Conservation (phyloP, 495 filamentous ascomycete genomes). For the Monascus purpureus region DNA sequence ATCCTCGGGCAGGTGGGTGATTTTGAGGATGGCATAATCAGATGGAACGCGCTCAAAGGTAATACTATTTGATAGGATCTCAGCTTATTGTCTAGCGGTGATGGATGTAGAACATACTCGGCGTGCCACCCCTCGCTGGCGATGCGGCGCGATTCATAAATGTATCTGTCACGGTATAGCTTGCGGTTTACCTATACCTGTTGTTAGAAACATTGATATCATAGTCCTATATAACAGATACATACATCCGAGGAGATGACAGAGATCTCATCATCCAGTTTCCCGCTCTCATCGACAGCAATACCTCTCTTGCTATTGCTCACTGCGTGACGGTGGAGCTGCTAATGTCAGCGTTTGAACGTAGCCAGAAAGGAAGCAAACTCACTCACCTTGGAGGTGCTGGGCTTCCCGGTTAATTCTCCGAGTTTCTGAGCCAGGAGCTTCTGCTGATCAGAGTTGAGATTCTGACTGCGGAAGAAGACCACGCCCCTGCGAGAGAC, state of each 20-base stretch:
- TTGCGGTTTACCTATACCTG: too few relatives aligned
- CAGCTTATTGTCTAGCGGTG: constrained; percentile 13
- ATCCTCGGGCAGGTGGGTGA: constrained; percentile 52
- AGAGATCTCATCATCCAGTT: too few relatives aligned
- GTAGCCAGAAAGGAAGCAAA: constrained; percentile 11
- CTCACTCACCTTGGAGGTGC: constrained; percentile 37
- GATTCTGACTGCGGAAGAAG: constrained; percentile 52
- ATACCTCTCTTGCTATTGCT: too few relatives aligned
- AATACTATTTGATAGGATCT: constrained; percentile 41
- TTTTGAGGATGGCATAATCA: constrained; percentile 48
- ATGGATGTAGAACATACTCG: constrained; percentile 29
- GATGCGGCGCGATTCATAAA: too few relatives aligned
- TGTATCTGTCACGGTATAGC: too few relatives aligned
- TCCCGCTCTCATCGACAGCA: too few relatives aligned
- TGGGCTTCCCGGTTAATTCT: constrained; percentile 28
- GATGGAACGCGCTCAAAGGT: constrained; percentile 51
- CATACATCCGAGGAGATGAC: too few relatives aligned
- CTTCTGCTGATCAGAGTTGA: constrained; percentile 3
- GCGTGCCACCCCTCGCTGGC: too few relatives aligned
- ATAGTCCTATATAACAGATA: too few relatives aligned
- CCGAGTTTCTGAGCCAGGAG: background rate
- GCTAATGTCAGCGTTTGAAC: background rate
- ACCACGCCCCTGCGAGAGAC: constrained; percentile 63
- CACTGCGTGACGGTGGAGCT: constrained; percentile 11
- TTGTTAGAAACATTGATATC: too few relatives aligned